Base-by-base conservation (phyloP, 805 yeast genomes). In the Candida ulmi region DNA sequence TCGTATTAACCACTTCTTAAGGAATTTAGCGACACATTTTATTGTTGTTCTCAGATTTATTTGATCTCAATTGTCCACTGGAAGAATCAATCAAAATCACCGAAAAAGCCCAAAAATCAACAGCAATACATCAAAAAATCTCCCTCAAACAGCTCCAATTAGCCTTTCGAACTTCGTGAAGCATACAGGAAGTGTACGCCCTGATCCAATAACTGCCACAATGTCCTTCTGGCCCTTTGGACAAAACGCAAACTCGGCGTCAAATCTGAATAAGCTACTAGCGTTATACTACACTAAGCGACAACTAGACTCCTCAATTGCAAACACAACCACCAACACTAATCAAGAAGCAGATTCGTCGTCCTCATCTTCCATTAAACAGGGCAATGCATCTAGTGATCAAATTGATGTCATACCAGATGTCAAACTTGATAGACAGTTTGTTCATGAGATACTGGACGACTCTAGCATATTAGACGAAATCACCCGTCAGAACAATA, bases 151-250 rank as follows among this genome's bases (percentile, higher is more conserved):
- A 13, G 24, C 24, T 21, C 24, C 24, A 21, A 21, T 21, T 21
- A 9, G 24, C 24, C 24, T 9, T 21, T 21, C 9, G 6, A n/a
- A n/a, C n/a, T n/a, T n/a, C n/a, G n/a, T n/a, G n/a, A n/a, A n/a
- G n/a, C n/a, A n/a, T n/a, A n/a, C n/a, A 21, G 9, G 24, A 21
- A 21, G 24, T 9, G 9, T 9, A 21, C 28, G n/a, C 17, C 11
- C 18, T n/a, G n/a, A 8, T n/a, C 19, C 21, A n/a, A 27, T 18
- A 12, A 19, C 23, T 6, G 18, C 18, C 17, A 17, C 9, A 23
- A 67, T 68, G 72, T 66, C 73, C 16, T 61, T 62, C 47, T 68
- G 73, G 73, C 71, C 71, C 17, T 66, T 67, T 52, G 70, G 68
- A 54, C 66, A 63, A 49, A 59, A 55, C 44, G 47, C 50, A 26